phyloP scores from a whole-genome alignment of 192 early-diverging fungal species.

The Coemansia sp. region DNA sequence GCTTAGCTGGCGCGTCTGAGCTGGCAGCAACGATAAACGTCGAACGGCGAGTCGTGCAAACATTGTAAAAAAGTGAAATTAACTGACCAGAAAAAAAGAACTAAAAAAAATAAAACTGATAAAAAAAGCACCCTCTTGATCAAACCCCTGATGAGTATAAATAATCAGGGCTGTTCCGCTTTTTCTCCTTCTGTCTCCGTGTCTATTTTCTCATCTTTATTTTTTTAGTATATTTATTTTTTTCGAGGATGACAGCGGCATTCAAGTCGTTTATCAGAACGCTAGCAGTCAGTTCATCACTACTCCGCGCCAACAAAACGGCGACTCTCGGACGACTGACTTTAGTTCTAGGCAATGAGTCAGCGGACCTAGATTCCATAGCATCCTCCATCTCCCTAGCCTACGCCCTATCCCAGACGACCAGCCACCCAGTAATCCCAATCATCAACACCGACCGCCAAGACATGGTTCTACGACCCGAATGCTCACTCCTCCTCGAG shows the following conservation, averaged over 20 bases:
- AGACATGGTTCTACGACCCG: constrained; percentile 47
- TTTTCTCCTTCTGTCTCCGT: background rate
- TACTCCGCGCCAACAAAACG: background rate
- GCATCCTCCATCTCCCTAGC: constrained; percentile 49
- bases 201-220: background rate
- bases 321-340: constrained; percentile 13
- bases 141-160: too few relatives aligned
- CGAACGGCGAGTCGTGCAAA: background rate
- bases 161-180: background rate
- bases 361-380: constrained; percentile 57
- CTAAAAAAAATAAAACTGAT: background rate
- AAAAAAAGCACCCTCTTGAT: background rate
- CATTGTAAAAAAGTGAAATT: background rate
- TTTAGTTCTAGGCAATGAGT: constrained; percentile 55
- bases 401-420: constrained; percentile 24
- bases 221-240: background rate
- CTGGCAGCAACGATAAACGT: background rate
- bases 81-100: background rate
- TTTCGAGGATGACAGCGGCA: background rate
- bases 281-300: background rate
- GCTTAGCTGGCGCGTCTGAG: background rate
- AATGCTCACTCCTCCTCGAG: constrained; percentile 28
- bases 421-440: constrained; percentile 21
- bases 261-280: background rate
- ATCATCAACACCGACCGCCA: constrained; percentile 39